A percentile compares a stretch with the other conserved stretches of the same genome.
These are phyloP conservation scores for Rachicladosporium sp. DNA, from an alignment of 2,329 filamentous ascomycete genomes.

Conservation along the genomic window DNA sequence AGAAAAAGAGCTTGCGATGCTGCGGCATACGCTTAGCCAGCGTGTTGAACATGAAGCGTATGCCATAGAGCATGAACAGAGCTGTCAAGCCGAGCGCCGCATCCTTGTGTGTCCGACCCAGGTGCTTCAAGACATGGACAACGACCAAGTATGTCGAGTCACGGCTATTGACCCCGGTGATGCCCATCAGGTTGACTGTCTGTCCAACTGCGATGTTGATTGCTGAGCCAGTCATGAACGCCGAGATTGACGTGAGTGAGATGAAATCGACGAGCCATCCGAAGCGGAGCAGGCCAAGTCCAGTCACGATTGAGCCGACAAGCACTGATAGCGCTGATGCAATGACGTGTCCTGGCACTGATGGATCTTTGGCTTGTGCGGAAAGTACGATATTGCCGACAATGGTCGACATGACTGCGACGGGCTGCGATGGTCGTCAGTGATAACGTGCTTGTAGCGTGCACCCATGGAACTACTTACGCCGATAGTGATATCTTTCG, in stretches of 20 bases:
- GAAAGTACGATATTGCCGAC: constrained; percentile 68
- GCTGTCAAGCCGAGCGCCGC: constrained; percentile 82
- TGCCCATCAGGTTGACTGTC: constrained; percentile 68
- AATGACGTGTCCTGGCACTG: constrained; percentile 52
- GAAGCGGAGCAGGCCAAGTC: constrained; percentile 64
- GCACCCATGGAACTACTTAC: constrained; percentile 37
- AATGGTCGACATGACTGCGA: constrained; percentile 88
- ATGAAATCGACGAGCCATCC: constrained; percentile 93
- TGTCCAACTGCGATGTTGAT: constrained; percentile 81
- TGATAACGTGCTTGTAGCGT: neutral
- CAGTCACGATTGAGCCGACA: constrained; percentile 61
- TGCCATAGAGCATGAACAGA: constrained; percentile 61
- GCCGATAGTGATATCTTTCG: constrained; percentile 96
- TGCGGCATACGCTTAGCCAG: constrained; percentile 57
- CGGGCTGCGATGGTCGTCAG: constrained; percentile 46
- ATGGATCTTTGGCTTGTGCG: constrained; percentile 44
- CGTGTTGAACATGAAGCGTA: constrained; percentile 53
- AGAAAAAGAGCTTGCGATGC: constrained; percentile 69
- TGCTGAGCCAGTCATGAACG: constrained; percentile 94
- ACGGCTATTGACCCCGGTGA: constrained; percentile 60
- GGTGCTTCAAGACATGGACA: constrained; percentile 66
- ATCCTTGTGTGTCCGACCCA: constrained; percentile 58
- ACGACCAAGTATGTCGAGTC: constrained; percentile 71
- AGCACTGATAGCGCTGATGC: constrained; percentile 71
- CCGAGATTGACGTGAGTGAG: constrained; percentile 75